Percentiles rank a stretch among this genome's conserved stretches.
These are phyloP conservation scores for Tulasnella sp. DNA, from an alignment of 768 basidiomycete species.

Conservation along the genomic window DNA sequence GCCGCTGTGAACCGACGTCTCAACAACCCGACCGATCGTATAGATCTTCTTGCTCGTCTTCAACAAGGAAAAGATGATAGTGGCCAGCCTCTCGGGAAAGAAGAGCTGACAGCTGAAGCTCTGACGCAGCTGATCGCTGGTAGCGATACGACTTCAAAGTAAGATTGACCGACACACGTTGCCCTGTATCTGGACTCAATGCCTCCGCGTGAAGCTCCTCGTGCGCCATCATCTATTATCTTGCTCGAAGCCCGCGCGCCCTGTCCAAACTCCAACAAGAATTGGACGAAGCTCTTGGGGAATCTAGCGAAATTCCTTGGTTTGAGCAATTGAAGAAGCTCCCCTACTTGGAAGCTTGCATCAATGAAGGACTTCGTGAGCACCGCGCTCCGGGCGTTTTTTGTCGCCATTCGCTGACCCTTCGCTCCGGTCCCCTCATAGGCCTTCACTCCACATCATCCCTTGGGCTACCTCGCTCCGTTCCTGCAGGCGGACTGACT, in stretches of 20 bases:
- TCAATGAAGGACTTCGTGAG: conserved; percentile 78
- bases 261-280: conserved; percentile 74
- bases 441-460: conserved; percentile 37
- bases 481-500: conserved; percentile 71
- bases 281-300: conserved; percentile 58
- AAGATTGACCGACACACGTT: conserved; percentile 33
- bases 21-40: conserved; percentile 59
- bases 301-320: conserved; percentile 53
- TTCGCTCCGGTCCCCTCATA: conserved; percentile 20
- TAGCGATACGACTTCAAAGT: conserved; percentile 93
- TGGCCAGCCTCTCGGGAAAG: conserved; percentile 73
- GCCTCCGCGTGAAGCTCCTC: conserved; percentile 55
- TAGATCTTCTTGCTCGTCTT: conserved; percentile 77
- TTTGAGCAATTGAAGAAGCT: conserved; percentile 68
- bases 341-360: conserved; percentile 78
- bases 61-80: conserved; percentile 70
- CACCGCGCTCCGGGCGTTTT: conserved; percentile 43
- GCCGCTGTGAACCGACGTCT: conserved; percentile 64
- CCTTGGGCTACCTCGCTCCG: conserved; percentile 75
- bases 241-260: conserved; percentile 60
- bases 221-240: conserved; percentile 82
- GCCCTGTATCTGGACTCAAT: background rate
- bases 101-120: conserved; percentile 85
- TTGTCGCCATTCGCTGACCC: too few relatives aligned
- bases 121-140: conserved; percentile 83